Evolutionary conservation across 805 yeast genomes (phyloP).

Genomic region (Pichia californica): DNA sequence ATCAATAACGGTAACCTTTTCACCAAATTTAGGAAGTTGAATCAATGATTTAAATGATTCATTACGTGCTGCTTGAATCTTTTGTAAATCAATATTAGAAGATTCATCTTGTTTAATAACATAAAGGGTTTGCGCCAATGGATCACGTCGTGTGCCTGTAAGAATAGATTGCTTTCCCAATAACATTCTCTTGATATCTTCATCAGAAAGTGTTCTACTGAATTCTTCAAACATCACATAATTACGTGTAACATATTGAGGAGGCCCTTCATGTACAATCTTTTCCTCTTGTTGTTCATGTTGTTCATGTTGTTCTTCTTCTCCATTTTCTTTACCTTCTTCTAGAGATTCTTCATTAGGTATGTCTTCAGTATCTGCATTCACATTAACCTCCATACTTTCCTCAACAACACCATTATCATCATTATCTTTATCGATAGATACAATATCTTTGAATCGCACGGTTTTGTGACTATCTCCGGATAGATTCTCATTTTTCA

Average conservation of each 20-base stretch:
- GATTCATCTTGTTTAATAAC: slow-evolving; percentile 25
- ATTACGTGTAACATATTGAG: slow-evolving; percentile 52
- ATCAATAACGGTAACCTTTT: slow-evolving; percentile 37
- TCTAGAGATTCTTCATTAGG: slow-evolving; percentile 1
- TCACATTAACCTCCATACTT: no score
- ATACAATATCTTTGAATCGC: no score
- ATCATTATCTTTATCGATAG: no score
- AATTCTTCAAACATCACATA: slow-evolving; percentile 49
- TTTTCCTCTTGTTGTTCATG: no score
- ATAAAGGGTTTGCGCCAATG: slow-evolving; percentile 41
- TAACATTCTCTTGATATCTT: slow-evolving; percentile 35
- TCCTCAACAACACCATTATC: no score
- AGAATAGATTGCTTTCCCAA: slow-evolving; percentile 55
- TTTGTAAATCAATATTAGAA: slow-evolving; percentile 22
- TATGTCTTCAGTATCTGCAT: not conserved
- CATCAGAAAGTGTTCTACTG: slow-evolving; percentile 22
- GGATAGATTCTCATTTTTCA: slow-evolving; percentile 9
- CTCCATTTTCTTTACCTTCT: not conserved
- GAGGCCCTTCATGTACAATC: slow-evolving; percentile 57
- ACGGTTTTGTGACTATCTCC: not conserved
- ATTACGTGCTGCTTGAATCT: slow-evolving; percentile 21
- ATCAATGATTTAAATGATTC: slow-evolving; percentile 36
- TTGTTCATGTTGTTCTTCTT: not conserved
- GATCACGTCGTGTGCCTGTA: slow-evolving; percentile 47
- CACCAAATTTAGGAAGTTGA: slow-evolving; percentile 60